Percentiles rank a stretch among this genome's conserved stretches.
Conservation (phyloP, 768 basidiomycete species). For the Hericium erinaceus region DNA sequence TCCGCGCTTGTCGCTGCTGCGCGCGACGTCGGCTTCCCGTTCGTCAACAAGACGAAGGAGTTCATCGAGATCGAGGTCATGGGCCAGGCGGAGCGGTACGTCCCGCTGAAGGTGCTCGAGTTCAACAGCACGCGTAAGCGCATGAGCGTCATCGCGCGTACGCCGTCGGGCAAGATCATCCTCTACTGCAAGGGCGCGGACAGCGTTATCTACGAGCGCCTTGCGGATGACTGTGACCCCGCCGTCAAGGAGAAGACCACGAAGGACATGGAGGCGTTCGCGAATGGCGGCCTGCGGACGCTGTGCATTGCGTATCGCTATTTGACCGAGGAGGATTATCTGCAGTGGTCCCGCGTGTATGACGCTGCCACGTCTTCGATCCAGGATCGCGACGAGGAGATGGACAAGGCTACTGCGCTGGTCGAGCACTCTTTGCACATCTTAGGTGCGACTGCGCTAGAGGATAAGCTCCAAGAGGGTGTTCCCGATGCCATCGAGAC, state of each 20-base stretch:
- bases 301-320: conserved; percentile 81
- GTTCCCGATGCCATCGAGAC: conserved; percentile 94
- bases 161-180: conserved; percentile 72
- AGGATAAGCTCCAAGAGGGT: conserved; percentile 95
- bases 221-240: conserved; percentile 68
- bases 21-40: conserved; percentile 89
- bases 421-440: conserved; percentile 81
- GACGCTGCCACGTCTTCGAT: conserved; percentile 74
- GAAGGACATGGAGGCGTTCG: conserved; percentile 88
- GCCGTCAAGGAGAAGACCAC: conserved; percentile 67
- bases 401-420: conserved; percentile 77
- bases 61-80: conserved; percentile 83
- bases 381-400: conserved; percentile 80
- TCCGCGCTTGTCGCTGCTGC: conserved; percentile 90
- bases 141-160: conserved; percentile 88
- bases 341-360: conserved; percentile 68
- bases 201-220: conserved; percentile 83
- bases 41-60: conserved; percentile 67
- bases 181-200: conserved; percentile 98
- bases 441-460: conserved; percentile 90
- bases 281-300: conserved; percentile 87
- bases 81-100: conserved; percentile 80
- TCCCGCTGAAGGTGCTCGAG: conserved; percentile 73
- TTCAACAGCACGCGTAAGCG: conserved; percentile 93
- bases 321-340: conserved; percentile 76